phyloP scores from a whole-genome alignment of 2,329 filamentous ascomycete species.

The Calonectria leucothoes region DNA sequence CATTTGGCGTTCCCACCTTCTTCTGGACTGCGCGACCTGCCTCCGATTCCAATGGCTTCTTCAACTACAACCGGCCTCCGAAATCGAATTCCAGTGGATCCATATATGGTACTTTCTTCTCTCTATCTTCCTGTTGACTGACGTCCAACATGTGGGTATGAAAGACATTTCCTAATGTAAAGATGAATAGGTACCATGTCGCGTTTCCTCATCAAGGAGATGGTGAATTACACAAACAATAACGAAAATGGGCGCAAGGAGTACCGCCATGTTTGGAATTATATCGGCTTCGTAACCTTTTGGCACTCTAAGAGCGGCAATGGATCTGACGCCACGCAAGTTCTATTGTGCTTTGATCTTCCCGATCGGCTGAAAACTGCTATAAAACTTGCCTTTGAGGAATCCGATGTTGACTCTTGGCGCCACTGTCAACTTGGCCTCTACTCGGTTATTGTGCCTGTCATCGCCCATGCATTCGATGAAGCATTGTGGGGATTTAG shows the following conservation, averaged over 20 bases:
- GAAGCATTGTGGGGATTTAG: not conserved
- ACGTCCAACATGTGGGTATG: too few species aligned
- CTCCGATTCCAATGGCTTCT: not conserved
- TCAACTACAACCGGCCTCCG: not conserved
- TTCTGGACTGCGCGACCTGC: not conserved
- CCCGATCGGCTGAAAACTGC: not conserved
- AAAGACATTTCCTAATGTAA: not conserved
- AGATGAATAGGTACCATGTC: not conserved
- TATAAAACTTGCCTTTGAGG: not conserved
- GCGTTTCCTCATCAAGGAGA: not conserved
- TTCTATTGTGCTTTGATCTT: not conserved
- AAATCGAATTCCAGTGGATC: rapidly evolving
- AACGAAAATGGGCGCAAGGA: not conserved
- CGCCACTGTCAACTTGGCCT: not conserved
- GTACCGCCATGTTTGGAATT: not conserved
- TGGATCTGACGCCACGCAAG: not conserved
- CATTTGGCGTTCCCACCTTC: not conserved
- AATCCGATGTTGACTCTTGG: not conserved
- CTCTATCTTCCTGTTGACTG: not conserved
- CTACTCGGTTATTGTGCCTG: not conserved
- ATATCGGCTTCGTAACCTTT: not conserved
- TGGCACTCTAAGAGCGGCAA: not conserved
- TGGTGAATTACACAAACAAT: not conserved
- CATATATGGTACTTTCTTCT: not conserved
- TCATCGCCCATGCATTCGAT: not conserved